Evolutionary conservation across 176 grass and related monocot species (phyloP), one percentile per base, ranked within the genome.

Genomic region (Miscanthus lutarioriparius): DNA sequence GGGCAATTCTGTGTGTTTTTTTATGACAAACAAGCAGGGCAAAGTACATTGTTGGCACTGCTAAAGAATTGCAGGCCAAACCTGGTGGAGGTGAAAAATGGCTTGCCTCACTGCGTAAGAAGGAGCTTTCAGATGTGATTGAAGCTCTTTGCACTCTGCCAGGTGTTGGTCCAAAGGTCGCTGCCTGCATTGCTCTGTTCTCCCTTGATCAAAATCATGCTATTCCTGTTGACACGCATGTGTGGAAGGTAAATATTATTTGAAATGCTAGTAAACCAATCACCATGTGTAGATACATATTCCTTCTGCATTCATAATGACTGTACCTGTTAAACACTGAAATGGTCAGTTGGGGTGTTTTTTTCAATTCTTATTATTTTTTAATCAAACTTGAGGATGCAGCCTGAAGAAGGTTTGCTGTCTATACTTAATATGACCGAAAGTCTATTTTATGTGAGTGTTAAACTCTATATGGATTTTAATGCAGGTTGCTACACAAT

Each of bases 141-240:
- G 87, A 92, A n/a, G 89, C 89, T 10, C 96, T 98, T 85, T 98
- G 96, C 73, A 95, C 85, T 76, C 85, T 98, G 43, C 93, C 91
- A 17, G 96, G 96, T 65, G 96, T 98, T 64, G 93, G 96, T 38
- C 93, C 96, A 36, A 95, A 95, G 88, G 93, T 98, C 64, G 96
- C 96, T 71, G 89, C 96, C 58, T 98, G 91, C 79, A 92, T 98
- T 84, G 91, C 91, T 73, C 87, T 98, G 22, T 98, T 98, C 87
- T 98, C 96, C 39, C 92, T 98, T 36, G 91, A 98, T 78, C 87
- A 98, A 82, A 92, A 98, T 63, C 96, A 98, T 80, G 91, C 91
- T 64, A 87, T 98, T 87, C 96, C 93, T 85, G 89, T 98, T 4
- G 96, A 98, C 43, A 98, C 91, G 65, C 96, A 98, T 89, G 96